Base-by-base conservation (phyloP, 352 stramenopile genomes). In the Globisporangium cystogenes region DNA sequence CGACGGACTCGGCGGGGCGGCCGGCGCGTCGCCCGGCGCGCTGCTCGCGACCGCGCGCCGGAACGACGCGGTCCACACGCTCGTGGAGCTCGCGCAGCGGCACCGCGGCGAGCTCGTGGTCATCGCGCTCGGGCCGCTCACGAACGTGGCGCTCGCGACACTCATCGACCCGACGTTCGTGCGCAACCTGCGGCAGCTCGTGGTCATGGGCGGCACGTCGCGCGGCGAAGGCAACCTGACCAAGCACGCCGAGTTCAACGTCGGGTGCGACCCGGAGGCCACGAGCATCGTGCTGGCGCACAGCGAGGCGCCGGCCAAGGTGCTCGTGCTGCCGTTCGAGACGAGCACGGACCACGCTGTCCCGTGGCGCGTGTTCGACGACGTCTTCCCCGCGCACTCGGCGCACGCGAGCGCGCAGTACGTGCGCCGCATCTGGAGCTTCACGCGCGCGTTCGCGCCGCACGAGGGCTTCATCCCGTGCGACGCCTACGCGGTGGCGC, bases 181-280 rank as follows among this genome's bases (percentile, higher is more conserved):
- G 15, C 45, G 48, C 14, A 77, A 82, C 45, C 58, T 93, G 14
- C 76, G 82, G 64, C 64, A 80, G 56, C 55, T 90, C 18, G 66
- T 88, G 18, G 62, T 88, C 60, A 93, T 93, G 83, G 81, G 83
- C 10, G 82, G 81, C 21, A 64, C 83, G 33, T 85, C 75, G 37
- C 71, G 72, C 11, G 81, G 79, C n/a, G 59, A 85, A 29, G 81
- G 79, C 36, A 93, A 92, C 65, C 51, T 76, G 40, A 90, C 79
- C 31, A 45, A 66, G 23, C 72, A 90, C 61, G 52, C 75, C 0
- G 83, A 93, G 57, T 93, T 90, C 55, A 93, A 93, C 60, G 77
- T 89, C 18, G 76, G 69, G 39, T 90, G 81, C 55, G 83, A 93
- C 59, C 83, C 83, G 7, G 83, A 93, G 59, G 83, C 83, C 1